These are phyloP conservation scores for Hypoxylon sp. DNA, from an alignment of 2,329 filamentous ascomycete genomes.

Conservation along the genomic window DNA sequence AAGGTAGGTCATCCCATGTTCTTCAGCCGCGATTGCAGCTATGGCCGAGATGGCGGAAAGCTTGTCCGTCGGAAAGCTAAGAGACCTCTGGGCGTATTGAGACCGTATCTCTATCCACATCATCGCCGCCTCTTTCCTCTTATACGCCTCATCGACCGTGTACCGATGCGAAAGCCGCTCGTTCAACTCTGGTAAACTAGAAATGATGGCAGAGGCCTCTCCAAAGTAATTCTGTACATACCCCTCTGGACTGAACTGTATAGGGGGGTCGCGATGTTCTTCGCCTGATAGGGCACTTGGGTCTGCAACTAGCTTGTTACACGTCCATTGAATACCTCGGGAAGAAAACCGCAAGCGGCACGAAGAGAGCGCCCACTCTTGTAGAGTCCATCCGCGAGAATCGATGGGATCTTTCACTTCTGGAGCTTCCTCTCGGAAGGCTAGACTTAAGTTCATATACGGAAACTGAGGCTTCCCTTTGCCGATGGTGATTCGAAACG, in stretches of 20 bases:
- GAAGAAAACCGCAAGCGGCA: conserved; percentile 21
- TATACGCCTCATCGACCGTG: conserved; percentile 16
- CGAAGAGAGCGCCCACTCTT: conserved; percentile 23
- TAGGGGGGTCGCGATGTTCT: conserved; percentile 23
- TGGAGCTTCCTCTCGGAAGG: conserved; percentile 15
- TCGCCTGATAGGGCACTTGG: conserved; percentile 17
- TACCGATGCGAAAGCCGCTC: conserved; percentile 8
- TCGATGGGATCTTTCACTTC: conserved; percentile 20
- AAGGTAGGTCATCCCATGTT: conserved; percentile 19
- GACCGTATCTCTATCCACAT: conserved; percentile 28
- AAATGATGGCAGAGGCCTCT: conserved; percentile 14
- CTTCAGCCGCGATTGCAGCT: conserved; percentile 19
- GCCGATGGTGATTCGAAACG: conserved; percentile 16
- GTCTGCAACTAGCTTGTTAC: conserved; percentile 19
- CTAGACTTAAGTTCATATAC: conserved; percentile 15
- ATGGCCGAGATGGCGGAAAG: conserved; percentile 21
- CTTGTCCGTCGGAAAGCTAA: conserved; percentile 17
- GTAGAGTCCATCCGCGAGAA: conserved; percentile 25
- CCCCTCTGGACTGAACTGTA: conserved; percentile 19
- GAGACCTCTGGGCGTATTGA: conserved; percentile 21
- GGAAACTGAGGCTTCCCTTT: conserved; percentile 14
- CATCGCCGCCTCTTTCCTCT: conserved; percentile 22
- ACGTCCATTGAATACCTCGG: conserved; percentile 24
- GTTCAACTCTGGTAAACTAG: conserved; percentile 12
- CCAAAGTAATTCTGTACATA: conserved; percentile 20